These are phyloP conservation scores for Infundibulicybe gibba DNA, from an alignment of 768 basidiomycete species.

Conservation along the genomic window DNA sequence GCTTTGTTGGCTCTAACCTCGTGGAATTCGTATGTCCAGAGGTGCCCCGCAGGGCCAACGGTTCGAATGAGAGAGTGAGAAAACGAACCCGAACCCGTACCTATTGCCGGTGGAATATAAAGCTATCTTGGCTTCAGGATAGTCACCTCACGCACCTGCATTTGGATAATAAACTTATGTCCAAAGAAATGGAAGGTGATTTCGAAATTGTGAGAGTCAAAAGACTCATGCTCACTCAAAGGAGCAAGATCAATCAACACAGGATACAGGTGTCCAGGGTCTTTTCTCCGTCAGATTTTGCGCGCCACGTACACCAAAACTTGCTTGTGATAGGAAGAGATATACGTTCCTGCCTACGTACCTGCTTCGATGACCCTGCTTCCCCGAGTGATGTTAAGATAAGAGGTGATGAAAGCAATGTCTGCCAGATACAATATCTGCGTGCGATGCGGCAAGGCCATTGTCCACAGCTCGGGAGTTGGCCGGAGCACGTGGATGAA, in stretches of 20 bases:
- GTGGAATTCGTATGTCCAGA: slow-evolving; percentile 96
- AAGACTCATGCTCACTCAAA: slow-evolving; percentile 7
- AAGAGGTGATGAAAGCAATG: slow-evolving; percentile 88
- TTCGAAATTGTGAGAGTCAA: background rate
- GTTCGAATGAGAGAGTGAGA: slow-evolving; percentile 85
- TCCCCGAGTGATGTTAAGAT: slow-evolving; percentile 78
- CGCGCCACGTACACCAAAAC: background rate
- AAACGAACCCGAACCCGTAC: slow-evolving; percentile 91
- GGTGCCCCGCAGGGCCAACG: slow-evolving; percentile 67
- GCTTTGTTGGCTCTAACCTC: slow-evolving; percentile 82
- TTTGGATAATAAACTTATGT: slow-evolving; percentile 6
- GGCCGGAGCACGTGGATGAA: slow-evolving; percentile 91
- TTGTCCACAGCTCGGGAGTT: slow-evolving; percentile 96
- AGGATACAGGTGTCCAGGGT: slow-evolving; percentile 1
- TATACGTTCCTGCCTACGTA: slow-evolving; percentile 23
- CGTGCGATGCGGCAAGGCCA: slow-evolving; percentile 93
- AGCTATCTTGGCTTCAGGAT: slow-evolving; percentile 1
- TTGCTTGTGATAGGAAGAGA: background rate
- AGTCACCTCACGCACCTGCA: slow-evolving; percentile 11
- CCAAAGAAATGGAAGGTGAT: slow-evolving; percentile 9
- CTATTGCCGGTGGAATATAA: slow-evolving; percentile 31
- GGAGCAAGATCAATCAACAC: slow-evolving; percentile 9
- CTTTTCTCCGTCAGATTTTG: background rate
- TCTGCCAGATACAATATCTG: slow-evolving; percentile 98
- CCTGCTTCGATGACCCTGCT: slow-evolving; percentile 91